Evolutionary conservation across 306 rosid genomes (phyloP), one percentile per base, ranked within the genome.

Genomic region (Oemleria cerasiformis): DNA sequence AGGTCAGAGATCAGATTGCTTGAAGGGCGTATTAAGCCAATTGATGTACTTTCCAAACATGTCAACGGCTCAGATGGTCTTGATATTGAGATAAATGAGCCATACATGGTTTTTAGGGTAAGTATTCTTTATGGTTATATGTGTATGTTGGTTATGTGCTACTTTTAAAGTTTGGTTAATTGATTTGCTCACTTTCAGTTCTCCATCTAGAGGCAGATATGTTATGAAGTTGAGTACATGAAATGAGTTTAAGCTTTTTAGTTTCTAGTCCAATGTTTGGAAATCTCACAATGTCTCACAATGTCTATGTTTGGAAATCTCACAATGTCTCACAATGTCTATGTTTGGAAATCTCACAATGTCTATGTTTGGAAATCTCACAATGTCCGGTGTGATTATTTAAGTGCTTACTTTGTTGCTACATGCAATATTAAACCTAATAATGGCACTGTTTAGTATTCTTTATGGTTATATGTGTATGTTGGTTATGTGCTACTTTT

Each of bases 1-100:
- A 88, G 99, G 87, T 95, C 97, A 17, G 90, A 95, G 91, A 95
- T 95, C 81, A 85, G 99, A 86, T 81, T 91, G 85, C 96, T 88
- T 74, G 99, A 95, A 83, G 99, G 99, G 65, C 97, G 99, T 71
- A 80, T 88, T 23, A 88, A 88, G 85, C 96, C 99, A 76, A 95
- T 95, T 43, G 97, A 95, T 88, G 73, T 91, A 69, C 82, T 91
- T 41, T 85, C 95, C 79, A 95, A 91, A 84, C 92, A 95, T 47
- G 96, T 95, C 65, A 76, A 83, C 75, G 96, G 95, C 42, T 85
- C 96, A 39, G 91, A 91, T 80, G 96, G 91, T 75, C 77, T 83
- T 75, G 96, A 95, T 83, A 89, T 91, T 47, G 96, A 91, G 82
- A 85, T 91, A 72, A 85, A 91, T 67, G 97, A 95, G 76, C 97